Percentiles rank a stretch among this genome's conserved stretches.
Evolutionary conservation across 306 rosid species (phyloP).

Genomic region (Bauhinia variegata): DNA sequence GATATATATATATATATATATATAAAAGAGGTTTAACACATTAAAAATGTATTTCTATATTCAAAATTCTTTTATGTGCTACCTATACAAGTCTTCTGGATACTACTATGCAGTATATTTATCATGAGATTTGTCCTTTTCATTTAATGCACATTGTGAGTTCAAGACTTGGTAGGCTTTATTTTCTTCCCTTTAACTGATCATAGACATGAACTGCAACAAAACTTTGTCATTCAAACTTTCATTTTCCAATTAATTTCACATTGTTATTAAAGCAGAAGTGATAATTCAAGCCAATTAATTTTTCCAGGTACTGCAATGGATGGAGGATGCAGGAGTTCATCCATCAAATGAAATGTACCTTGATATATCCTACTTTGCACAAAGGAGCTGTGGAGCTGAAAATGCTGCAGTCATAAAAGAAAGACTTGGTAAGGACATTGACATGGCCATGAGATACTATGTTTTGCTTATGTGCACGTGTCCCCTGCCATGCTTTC

Average conservation of each 20-base stretch:
- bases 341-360: slow-evolving; percentile 75
- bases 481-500: slow-evolving; percentile 12
- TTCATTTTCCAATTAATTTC: slow-evolving; percentile 33
- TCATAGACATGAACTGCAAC: background rate
- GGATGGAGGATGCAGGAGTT: slow-evolving; percentile 92
- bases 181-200: background rate
- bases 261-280: slow-evolving; percentile 16
- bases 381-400: slow-evolving; percentile 65
- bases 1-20: too few species aligned
- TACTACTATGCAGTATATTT: slow-evolving; percentile 1
- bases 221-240: background rate
- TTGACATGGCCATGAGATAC: slow-evolving; percentile 12
- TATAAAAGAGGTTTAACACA: background rate
- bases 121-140: background rate
- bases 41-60: background rate
- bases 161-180: background rate
- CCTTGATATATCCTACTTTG: slow-evolving; percentile 63
- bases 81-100: slow-evolving; percentile 8
- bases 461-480: slow-evolving; percentile 9
- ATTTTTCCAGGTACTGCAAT: slow-evolving; percentile 69
- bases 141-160: background rate
- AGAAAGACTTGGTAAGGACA: slow-evolving; percentile 74
- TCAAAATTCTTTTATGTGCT: slow-evolving; percentile 10
- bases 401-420: slow-evolving; percentile 71
- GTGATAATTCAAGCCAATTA: slow-evolving; percentile 24